These are phyloP conservation scores for Ophiostoma sp. DNA, from an alignment of 2,329 filamentous ascomycete genomes.

Conservation along the genomic window DNA sequence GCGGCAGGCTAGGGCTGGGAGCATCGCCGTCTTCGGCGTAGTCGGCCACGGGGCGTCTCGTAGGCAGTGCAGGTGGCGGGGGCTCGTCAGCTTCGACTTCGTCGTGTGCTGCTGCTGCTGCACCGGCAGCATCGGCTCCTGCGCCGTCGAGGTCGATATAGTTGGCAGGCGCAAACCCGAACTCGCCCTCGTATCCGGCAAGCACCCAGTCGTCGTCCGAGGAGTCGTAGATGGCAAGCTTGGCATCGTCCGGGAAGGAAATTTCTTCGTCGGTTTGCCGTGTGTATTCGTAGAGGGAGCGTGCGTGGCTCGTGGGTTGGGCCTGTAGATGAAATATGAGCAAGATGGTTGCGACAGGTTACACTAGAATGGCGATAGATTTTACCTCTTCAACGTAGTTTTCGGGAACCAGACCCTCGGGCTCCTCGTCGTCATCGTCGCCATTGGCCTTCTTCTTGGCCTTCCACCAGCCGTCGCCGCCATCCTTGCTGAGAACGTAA, in stretches of 20 bases:
- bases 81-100: conserved; percentile 42
- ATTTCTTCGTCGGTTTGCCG: conserved; percentile 97
- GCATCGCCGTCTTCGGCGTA: conserved; percentile 36
- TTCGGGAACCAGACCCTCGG: conserved; percentile 81
- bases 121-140: conserved; percentile 39
- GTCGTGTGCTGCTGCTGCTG: conserved; percentile 28
- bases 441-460: conserved; percentile 81
- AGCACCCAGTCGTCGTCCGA: conserved; percentile 96
- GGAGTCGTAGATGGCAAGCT: conserved; percentile 78
- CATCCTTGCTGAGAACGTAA: conserved; percentile 51
- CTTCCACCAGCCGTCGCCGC: conserved; percentile 85
- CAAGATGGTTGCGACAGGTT: conserved; percentile 2
- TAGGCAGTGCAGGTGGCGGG: conserved; percentile 41
- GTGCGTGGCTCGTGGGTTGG: conserved; percentile 59
- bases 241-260: conserved; percentile 84
- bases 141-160: conserved; percentile 64
- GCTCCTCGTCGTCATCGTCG: conserved; percentile 87
- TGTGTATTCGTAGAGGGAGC: conserved; percentile 96
- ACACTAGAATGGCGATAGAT: not conserved
- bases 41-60: conserved; percentile 36
- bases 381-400: conserved; percentile 93
- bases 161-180: conserved; percentile 90
- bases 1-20: conserved; percentile 39
- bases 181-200: conserved; percentile 77
- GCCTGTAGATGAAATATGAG: conserved; percentile 39